Percentiles rank a stretch among this genome's conserved stretches.
These are phyloP conservation scores for Penicillium corylophilum DNA, from an alignment of 2,329 filamentous ascomycete genomes.

Conservation along the genomic window DNA sequence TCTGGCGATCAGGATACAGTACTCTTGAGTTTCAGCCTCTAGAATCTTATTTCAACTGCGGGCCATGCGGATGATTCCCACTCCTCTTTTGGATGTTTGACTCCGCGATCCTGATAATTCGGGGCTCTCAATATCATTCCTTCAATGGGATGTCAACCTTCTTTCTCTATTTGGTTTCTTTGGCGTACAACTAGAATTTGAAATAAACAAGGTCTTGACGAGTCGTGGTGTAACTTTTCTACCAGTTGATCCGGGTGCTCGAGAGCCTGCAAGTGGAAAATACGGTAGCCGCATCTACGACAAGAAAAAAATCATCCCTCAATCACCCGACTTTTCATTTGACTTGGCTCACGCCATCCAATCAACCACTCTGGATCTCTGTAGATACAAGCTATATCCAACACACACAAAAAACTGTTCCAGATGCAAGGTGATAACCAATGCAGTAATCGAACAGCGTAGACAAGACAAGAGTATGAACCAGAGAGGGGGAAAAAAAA, in stretches of 20 bases:
- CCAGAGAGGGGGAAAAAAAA: not conserved
- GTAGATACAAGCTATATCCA: constrained; percentile 4
- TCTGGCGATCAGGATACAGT: not conserved
- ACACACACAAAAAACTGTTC: not conserved
- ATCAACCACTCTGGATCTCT: not conserved
- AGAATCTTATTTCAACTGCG: not conserved
- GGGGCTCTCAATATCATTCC: not conserved
- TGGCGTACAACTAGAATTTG: not conserved
- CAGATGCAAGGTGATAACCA: not conserved
- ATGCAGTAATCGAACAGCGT: not conserved
- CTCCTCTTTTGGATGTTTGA: not conserved
- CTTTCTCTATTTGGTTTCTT: no score
- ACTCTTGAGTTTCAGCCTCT: not conserved
- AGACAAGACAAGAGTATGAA: constrained; percentile 2
- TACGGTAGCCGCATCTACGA: no score
- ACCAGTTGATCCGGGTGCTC: no score
- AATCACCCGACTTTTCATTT: not conserved
- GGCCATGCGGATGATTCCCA: not conserved
- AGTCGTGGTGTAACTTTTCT: no score
- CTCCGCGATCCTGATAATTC: not conserved
- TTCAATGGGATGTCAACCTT: not conserved
- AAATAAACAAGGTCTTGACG: no score
- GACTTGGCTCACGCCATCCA: not conserved
- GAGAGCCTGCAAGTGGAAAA: no score
- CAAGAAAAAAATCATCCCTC: not conserved